phyloP scores from a whole-genome alignment of 1,284 basidiomycete species.

The Trametes versicolor region DNA sequence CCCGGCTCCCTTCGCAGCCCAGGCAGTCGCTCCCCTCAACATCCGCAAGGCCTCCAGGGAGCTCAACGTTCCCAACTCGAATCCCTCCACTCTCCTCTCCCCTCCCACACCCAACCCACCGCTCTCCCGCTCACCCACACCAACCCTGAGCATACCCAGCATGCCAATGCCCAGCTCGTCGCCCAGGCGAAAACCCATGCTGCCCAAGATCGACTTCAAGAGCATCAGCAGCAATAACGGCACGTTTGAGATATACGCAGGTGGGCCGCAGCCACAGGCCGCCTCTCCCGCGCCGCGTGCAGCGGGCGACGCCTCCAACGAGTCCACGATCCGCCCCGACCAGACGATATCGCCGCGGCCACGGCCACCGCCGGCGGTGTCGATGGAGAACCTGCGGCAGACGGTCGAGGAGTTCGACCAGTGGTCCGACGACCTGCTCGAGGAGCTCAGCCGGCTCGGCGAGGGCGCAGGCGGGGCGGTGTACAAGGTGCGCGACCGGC shows the following conservation, averaged over 20 bases:
- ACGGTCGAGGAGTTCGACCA: slow-evolving; percentile 51
- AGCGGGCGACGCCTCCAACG: slow-evolving; percentile 54
- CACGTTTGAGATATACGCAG: slow-evolving; percentile 44
- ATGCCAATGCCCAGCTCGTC: slow-evolving; percentile 34
- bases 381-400: slow-evolving; percentile 46
- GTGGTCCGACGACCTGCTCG: slow-evolving; percentile 78
- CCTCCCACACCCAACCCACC: slow-evolving; percentile 32
- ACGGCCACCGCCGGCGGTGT: slow-evolving; percentile 39
- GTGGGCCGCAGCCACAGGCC: slow-evolving; percentile 40
- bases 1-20: slow-evolving; percentile 48
- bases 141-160: slow-evolving; percentile 31
- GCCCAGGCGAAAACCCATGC: slow-evolving; percentile 39
- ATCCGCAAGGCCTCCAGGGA: slow-evolving; percentile 50
- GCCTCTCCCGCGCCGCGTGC: slow-evolving; percentile 41
- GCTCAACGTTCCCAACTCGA: slow-evolving; percentile 42
- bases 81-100: slow-evolving; percentile 38
- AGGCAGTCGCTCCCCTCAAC: slow-evolving; percentile 51
- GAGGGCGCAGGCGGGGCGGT: slow-evolving; percentile 98
- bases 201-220: slow-evolving; percentile 44
- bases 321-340: slow-evolving; percentile 64
- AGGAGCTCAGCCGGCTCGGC: slow-evolving; percentile 81
- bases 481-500: slow-evolving; percentile 86
- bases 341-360: slow-evolving; percentile 42
- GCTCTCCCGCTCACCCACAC: slow-evolving; percentile 38
- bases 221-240: slow-evolving; percentile 37